Evolutionary conservation across 768 basidiomycete species (phyloP).

Genomic region (Pisolithus albus): DNA sequence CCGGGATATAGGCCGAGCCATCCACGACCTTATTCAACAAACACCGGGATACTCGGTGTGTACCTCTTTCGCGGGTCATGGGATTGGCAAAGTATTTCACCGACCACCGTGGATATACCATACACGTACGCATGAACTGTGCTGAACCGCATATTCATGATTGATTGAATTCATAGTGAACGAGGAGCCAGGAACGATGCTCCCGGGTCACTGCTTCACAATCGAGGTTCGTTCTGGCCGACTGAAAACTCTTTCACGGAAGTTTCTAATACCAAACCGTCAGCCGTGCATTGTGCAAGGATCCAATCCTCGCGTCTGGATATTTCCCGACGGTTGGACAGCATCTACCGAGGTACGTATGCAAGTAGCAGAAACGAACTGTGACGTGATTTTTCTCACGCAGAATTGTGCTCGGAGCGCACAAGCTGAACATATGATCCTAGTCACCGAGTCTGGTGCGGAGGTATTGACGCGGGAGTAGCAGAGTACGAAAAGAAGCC

Average conservation of each 20-base stretch:
- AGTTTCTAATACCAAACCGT: too few species aligned
- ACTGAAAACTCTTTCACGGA: background rate
- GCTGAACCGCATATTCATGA: background rate
- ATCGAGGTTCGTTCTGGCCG: constrained; percentile 56
- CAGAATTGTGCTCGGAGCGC: constrained; percentile 79
- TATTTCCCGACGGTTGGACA: constrained; percentile 92
- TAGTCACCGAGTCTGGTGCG: constrained; percentile 72
- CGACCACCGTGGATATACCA: constrained; percentile 79
- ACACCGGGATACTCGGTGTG: constrained; percentile 51
- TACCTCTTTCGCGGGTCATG: constrained; percentile 74
- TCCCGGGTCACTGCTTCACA: constrained; percentile 84
- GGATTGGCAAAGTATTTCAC: constrained; percentile 80
- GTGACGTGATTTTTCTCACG: background rate
- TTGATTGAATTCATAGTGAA: constrained; percentile 47
- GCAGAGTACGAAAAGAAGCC: background rate
- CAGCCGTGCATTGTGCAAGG: constrained; percentile 80
- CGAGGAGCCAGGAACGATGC: constrained; percentile 76
- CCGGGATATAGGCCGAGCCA: constrained; percentile 63
- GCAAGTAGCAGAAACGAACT: background rate
- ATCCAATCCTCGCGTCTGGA: constrained; percentile 54
- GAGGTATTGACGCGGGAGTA: constrained; percentile 62
- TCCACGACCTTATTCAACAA: constrained; percentile 42
- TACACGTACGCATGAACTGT: constrained; percentile 40
- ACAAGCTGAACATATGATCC: constrained; percentile 83
- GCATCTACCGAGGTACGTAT: constrained; percentile 71